phyloP scores from a whole-genome alignment of 805 yeast species.

The Metschnikowia lunata region DNA sequence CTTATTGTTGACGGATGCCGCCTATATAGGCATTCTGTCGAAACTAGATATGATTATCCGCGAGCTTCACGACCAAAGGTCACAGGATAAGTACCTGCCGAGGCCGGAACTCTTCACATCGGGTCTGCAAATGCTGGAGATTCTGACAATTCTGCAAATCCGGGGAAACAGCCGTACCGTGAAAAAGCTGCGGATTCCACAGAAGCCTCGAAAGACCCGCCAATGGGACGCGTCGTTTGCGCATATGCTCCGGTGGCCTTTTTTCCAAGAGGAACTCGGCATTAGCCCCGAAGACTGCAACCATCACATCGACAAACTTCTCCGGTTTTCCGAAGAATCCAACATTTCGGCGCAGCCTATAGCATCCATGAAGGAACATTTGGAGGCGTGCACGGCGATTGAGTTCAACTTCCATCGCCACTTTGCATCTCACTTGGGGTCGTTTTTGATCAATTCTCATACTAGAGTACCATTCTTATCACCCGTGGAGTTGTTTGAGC shows the following conservation, averaged over 20 bases:
- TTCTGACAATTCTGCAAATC: too few relatives aligned
- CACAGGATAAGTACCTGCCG: too few relatives aligned
- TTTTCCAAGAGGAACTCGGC: slow-evolving; percentile 15
- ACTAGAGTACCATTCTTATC: slow-evolving; percentile 33
- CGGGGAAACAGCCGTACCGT: too few relatives aligned
- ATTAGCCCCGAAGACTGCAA: slow-evolving; percentile 11
- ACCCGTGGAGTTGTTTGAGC: slow-evolving; percentile 26
- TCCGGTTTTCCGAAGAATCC: slow-evolving; percentile 3
- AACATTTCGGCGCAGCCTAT: neutral
- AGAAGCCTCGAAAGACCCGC: neutral
- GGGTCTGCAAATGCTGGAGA: neutral
- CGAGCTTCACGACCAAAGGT: too few relatives aligned
- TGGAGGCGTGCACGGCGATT: slow-evolving; percentile 10
- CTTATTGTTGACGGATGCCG: slow-evolving; percentile 19
- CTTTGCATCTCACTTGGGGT: slow-evolving; percentile 20
- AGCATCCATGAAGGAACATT: slow-evolving; percentile 13
- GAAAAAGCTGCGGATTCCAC: too few relatives aligned
- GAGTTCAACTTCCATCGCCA: slow-evolving; percentile 20
- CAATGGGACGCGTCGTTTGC: slow-evolving; percentile 34
- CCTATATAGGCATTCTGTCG: slow-evolving; percentile 22
- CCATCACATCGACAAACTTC: slow-evolving; percentile 2
- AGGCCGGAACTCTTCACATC: neutral
- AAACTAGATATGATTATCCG: slow-evolving; percentile 29
- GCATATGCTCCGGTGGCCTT: slow-evolving; percentile 28
- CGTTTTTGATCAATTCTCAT: slow-evolving; percentile 30